Evolutionary conservation across 345 rosid species (phyloP).

Genomic region (Brassica nigra): DNA sequence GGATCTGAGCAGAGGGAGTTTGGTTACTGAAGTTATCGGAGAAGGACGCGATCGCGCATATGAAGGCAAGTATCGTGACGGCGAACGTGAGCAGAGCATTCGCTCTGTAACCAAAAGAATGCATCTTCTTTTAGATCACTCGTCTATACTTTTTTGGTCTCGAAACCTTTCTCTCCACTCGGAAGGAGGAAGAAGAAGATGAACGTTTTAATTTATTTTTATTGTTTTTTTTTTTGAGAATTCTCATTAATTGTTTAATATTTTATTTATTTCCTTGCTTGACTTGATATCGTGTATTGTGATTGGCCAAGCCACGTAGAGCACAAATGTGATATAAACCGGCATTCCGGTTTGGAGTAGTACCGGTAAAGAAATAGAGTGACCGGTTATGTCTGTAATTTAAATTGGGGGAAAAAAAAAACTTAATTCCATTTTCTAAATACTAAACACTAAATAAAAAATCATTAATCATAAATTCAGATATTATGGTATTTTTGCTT

Average conservation of each 20-base stretch:
- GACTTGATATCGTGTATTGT: slow-evolving; percentile 17
- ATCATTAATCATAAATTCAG: too few species aligned
- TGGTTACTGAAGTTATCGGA: slow-evolving; percentile 86
- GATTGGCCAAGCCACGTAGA: slow-evolving; percentile 33
- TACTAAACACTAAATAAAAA: too few species aligned
- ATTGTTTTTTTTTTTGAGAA: background rate
- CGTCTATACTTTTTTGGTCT: background rate
- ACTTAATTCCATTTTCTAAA: too few species aligned
- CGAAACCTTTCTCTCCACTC: background rate
- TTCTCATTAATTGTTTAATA: background rate
- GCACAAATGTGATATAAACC: background rate
- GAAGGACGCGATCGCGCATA: slow-evolving; percentile 81
- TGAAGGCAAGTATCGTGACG: slow-evolving; percentile 73
- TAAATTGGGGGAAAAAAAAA: too few species aligned
- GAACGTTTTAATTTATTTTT: background rate
- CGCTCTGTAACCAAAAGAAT: slow-evolving; percentile 83
- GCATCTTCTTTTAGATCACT: slow-evolving; percentile 49
- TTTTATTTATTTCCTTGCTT: slow-evolving; percentile 12
- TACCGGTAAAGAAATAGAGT: slow-evolving; percentile 5
- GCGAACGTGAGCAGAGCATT: slow-evolving; percentile 86
- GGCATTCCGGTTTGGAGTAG: background rate
- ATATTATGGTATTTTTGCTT: too few species aligned
- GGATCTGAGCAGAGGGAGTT: slow-evolving; percentile 76
- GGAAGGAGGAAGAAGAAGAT: background rate
- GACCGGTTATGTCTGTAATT: background rate